These are phyloP conservation scores for Ascochyta fabae DNA, from an alignment of 2,329 filamentous ascomycete genomes.

Conservation along the genomic window DNA sequence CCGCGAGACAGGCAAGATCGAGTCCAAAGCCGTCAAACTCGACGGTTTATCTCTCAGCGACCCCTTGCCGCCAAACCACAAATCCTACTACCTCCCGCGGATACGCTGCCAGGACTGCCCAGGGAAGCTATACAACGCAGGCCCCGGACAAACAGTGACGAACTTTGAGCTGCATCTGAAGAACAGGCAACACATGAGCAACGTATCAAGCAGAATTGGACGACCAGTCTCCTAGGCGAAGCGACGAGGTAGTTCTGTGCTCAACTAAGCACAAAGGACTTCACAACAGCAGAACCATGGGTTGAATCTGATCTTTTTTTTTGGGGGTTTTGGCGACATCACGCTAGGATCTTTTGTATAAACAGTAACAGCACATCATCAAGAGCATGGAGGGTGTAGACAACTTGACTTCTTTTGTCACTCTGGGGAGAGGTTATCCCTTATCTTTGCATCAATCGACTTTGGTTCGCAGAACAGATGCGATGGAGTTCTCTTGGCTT, in stretches of 20 bases:
- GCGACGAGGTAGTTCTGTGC: neutral
- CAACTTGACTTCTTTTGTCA: slow-evolving; percentile 29
- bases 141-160: slow-evolving; percentile 80
- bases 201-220: slow-evolving; percentile 44
- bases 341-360: slow-evolving; percentile 21
- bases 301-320: neutral
- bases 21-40: slow-evolving; percentile 59
- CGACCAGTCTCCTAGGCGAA: slow-evolving; percentile 17
- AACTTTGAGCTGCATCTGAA: slow-evolving; percentile 94
- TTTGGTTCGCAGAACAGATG: neutral
- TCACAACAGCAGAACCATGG: neutral
- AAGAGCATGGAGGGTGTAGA: slow-evolving; percentile 17
- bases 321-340: neutral
- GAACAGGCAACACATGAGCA: slow-evolving; percentile 72
- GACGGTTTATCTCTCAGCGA: slow-evolving; percentile 56
- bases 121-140: slow-evolving; percentile 90
- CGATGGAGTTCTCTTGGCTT: neutral
- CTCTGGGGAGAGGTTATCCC: neutral
- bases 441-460: neutral
- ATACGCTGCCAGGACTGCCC: slow-evolving; percentile 93
- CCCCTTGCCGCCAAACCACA: slow-evolving; percentile 67
- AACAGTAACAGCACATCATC: slow-evolving; percentile 13
- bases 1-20: slow-evolving; percentile 62
- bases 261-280: neutral
- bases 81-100: slow-evolving; percentile 83